Evolutionary conservation across 352 stramenopile genomes (phyloP), one percentile per base, ranked within the genome.

Genomic region (Globisporangium iwayamae): DNA sequence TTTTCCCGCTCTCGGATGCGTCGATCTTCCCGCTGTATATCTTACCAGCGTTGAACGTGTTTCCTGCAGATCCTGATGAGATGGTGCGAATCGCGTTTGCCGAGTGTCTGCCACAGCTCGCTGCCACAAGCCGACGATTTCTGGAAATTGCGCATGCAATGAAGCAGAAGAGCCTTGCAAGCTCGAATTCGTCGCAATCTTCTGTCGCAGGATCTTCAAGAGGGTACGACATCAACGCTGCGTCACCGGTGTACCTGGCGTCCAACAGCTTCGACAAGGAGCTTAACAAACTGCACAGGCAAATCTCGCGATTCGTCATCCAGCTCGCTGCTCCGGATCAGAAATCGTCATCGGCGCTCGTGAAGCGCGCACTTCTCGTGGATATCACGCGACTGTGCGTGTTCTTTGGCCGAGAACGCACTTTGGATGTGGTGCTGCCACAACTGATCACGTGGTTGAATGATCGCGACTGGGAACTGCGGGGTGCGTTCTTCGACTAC

Each of bases 381-480:
- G 91, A 98, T 69, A 95, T 99, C 51, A 96, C 91, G n/a, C 81
- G 92, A 10, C 78, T 99, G 9, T 99, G 96, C 56, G 89, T 97
- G 20, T 99, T 99, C 70, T 99, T 99, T 73, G 96, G 96, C 0
- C 85, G 89, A 41, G 96, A 99, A 60, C 83, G 90, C 34, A 97
- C 94, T 2, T 83, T 98, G 51, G 91, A 97, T 50, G 96, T 98
- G 39, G 94, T 99, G 13, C 66, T 99, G 36, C 96, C 97, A 18
- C 94, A 98, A 66, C 80, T 99, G 14, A 94, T 99, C 63, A 97
- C 96, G 6, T 99, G 99, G 62, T 74, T 99, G 47, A 99, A 99
- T 62, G 96, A 99, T 70, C 82, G 89, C 48, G 95, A 98, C 69
- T 98, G 87, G 86, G 81, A 97, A 60, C 63, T 97, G 14, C 87